Conservation (phyloP, 495 filamentous ascomycete species). For the Penicillium angulare region DNA sequence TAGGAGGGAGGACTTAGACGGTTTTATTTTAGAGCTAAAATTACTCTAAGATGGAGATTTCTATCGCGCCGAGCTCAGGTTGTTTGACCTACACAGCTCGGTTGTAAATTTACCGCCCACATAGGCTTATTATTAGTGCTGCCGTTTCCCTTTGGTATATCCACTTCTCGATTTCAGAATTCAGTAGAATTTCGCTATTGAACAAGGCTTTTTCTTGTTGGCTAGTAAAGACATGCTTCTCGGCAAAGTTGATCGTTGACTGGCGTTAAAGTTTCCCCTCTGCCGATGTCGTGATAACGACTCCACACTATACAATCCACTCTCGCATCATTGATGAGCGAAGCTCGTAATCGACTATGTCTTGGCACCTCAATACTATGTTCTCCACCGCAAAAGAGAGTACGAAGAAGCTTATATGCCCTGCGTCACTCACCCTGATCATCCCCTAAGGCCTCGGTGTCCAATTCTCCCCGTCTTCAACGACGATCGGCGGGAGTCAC, state of each 20-base stretch:
- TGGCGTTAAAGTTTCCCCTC: not conserved
- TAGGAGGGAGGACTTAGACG: no score
- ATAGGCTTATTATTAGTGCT: no score
- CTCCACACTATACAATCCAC: conserved; percentile 13
- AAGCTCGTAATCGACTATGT: conserved; percentile 8
- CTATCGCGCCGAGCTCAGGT: no score
- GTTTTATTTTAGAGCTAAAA: no score
- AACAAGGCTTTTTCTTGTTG: no score
- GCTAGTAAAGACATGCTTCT: no score
- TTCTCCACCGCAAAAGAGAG: not conserved
- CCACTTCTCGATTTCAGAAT: no score
- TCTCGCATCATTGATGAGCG: conserved; percentile 9
- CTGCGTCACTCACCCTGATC: conserved; percentile 1
- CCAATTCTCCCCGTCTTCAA: not conserved
- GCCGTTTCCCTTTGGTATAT: no score
- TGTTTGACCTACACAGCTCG: no score
- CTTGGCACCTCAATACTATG: not conserved
- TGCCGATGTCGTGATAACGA: conserved; percentile 17
- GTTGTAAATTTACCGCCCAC: no score
- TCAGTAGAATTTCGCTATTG: no score
- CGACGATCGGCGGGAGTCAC: conserved; percentile 6
- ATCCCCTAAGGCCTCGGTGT: not conserved
- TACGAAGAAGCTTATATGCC: conserved; percentile 3
- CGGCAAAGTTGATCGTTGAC: not conserved
- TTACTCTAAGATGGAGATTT: no score